A percentile compares a stretch with the other conserved stretches of the same genome.
These are phyloP conservation scores for Tillandsia leiboldiana DNA, from an alignment of 176 grass and related monocot species.

Conservation along the genomic window DNA sequence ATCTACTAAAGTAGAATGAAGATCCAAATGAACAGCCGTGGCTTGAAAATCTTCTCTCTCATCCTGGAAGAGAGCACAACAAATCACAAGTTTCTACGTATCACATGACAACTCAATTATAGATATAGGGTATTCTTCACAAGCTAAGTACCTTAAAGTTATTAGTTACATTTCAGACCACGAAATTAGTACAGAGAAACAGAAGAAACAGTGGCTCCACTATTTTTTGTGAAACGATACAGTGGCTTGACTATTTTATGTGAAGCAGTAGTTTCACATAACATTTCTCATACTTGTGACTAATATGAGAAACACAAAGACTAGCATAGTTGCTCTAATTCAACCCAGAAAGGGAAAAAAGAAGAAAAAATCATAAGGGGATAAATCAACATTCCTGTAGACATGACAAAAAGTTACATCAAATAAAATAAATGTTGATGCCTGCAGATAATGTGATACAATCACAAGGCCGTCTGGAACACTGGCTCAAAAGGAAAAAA, in stretches of 20 bases:
- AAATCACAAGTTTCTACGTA: slow-evolving; percentile 12
- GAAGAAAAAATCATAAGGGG: background rate
- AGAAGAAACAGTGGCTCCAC: background rate
- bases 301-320: background rate
- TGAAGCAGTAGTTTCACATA: background rate
- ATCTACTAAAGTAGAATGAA: slow-evolving; percentile 21
- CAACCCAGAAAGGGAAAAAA: background rate
- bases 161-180: background rate
- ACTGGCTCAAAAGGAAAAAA: too few relatives aligned
- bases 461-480: background rate
- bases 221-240: background rate
- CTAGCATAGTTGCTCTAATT: background rate
- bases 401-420: background rate
- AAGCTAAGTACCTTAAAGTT: background rate
- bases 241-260: background rate
- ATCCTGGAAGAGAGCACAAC: slow-evolving; percentile 16
- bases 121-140: background rate
- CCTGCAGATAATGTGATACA: background rate
- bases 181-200: background rate
- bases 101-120: too few relatives aligned
- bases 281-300: background rate
- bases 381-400: background rate
- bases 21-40: slow-evolving; percentile 25
- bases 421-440: background rate
- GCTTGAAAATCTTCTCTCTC: slow-evolving; percentile 23